Evolutionary conservation across 805 yeast genomes (phyloP).

Genomic region (Komagataella populi): DNA sequence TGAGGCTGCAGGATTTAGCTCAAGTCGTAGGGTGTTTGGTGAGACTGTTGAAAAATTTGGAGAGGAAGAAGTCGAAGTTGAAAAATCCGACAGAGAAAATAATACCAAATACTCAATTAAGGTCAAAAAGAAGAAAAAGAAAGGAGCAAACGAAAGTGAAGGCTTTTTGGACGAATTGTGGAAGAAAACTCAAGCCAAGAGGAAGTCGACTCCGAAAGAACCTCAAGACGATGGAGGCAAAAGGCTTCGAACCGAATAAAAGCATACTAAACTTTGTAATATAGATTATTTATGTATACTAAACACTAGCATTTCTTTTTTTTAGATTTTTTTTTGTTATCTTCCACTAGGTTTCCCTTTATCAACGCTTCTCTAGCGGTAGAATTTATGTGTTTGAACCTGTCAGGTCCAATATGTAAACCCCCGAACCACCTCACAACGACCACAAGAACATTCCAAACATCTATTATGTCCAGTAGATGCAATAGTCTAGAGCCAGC

Average conservation of each 20-base stretch:
- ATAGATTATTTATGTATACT: neutral
- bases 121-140: neutral
- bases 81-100: neutral
- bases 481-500: constrained; percentile 85
- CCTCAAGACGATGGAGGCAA: neutral
- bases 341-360: constrained; percentile 37
- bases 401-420: constrained; percentile 77
- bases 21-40: constrained; percentile 4
- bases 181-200: neutral
- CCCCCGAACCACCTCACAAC: constrained; percentile 95
- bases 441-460: constrained; percentile 72
- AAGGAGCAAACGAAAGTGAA: neutral
- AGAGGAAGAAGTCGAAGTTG: neutral
- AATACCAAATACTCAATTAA: neutral
- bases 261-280: constrained; percentile 1
- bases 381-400: constrained; percentile 87
- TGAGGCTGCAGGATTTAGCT: constrained; percentile 1
- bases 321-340: constrained; percentile 8
- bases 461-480: constrained; percentile 52
- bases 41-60: constrained; percentile 4
- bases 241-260: neutral
- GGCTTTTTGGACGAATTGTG: neutral
- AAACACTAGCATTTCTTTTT: constrained; percentile 12
- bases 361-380: constrained; percentile 77
- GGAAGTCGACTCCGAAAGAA: neutral